phyloP scores from a whole-genome alignment of 495 filamentous ascomycete genomes.

The Tetracladium setigerum region DNA sequence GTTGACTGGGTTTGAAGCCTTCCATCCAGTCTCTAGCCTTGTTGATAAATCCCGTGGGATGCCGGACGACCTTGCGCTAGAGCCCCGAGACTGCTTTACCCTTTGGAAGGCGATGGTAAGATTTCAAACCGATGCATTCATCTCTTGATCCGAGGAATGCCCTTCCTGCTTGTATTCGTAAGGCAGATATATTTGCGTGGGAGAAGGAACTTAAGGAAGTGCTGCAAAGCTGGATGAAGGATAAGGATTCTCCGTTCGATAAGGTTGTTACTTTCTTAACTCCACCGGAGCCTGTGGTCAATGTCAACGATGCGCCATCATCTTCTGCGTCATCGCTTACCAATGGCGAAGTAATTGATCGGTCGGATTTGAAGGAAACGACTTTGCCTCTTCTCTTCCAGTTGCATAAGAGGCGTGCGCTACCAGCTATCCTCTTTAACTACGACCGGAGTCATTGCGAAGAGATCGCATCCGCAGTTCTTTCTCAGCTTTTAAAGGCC shows the following conservation, averaged over 20 bases:
- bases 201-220: constrained; percentile 49
- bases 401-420: constrained; percentile 53
- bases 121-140: constrained; percentile 36
- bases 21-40: constrained; percentile 62
- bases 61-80: constrained; percentile 56
- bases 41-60: constrained; percentile 50
- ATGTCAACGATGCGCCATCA: too few relatives aligned
- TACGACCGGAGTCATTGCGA: constrained; percentile 63
- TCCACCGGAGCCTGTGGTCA: too few relatives aligned
- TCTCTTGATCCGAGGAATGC: constrained; percentile 38
- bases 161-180: constrained; percentile 37
- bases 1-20: constrained; percentile 36
- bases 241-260: constrained; percentile 54
- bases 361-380: constrained; percentile 28
- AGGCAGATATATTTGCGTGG: constrained; percentile 59
- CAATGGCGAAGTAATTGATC: constrained; percentile 13
- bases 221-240: constrained; percentile 51
- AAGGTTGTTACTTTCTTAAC: constrained; percentile 35
- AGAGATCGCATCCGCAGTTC: constrained; percentile 36
- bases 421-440: constrained; percentile 72
- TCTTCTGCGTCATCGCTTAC: constrained; percentile 2
- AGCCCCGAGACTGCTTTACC: constrained; percentile 59
- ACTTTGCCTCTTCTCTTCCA: constrained; percentile 53
- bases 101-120: constrained; percentile 56
- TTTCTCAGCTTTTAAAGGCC: constrained; percentile 38